phyloP scores from a whole-genome alignment of 2,329 filamentous ascomycete species.

The Paraphoma chrysanthemicola region DNA sequence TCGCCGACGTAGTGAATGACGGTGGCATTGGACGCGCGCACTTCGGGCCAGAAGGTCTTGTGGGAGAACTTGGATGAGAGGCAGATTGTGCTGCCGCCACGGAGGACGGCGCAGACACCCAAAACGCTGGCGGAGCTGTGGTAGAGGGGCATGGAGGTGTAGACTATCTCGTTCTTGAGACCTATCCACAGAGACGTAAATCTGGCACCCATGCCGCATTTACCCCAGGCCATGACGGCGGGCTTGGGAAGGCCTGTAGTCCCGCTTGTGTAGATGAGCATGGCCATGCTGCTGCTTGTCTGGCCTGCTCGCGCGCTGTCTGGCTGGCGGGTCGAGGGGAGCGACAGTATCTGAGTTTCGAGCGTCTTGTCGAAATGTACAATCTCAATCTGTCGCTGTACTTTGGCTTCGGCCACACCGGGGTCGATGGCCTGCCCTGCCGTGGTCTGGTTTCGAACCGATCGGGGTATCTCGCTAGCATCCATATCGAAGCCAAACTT shows the following conservation, averaged over 20 bases:
- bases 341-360: conserved; percentile 32
- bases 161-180: conserved; percentile 40
- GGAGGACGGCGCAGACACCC: conserved; percentile 34
- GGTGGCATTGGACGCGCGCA: conserved; percentile 43
- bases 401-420: conserved; percentile 13
- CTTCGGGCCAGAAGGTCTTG: conserved; percentile 49
- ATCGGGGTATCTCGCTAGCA: conserved; percentile 21
- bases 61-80: conserved; percentile 43
- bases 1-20: conserved; percentile 51
- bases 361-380: conserved; percentile 40
- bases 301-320: conserved; percentile 35
- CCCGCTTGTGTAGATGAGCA: conserved; percentile 50
- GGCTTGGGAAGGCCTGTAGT: conserved; percentile 48
- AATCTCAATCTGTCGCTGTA: conserved; percentile 32
- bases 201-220: conserved; percentile 24
- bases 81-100: conserved; percentile 36
- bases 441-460: conserved; percentile 26
- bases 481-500: conserved; percentile 35
- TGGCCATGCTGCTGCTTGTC: conserved; percentile 37
- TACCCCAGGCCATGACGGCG: conserved; percentile 39
- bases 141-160: conserved; percentile 50
- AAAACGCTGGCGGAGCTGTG: conserved; percentile 42
- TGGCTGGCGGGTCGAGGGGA: conserved; percentile 38
- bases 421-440: conserved; percentile 11
- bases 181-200: conserved; percentile 30